A percentile compares a stretch with the other conserved stretches of the same genome.
Conservation (phyloP, 768 basidiomycete genomes). For the Leccinum olivaceopallidum region DNA sequence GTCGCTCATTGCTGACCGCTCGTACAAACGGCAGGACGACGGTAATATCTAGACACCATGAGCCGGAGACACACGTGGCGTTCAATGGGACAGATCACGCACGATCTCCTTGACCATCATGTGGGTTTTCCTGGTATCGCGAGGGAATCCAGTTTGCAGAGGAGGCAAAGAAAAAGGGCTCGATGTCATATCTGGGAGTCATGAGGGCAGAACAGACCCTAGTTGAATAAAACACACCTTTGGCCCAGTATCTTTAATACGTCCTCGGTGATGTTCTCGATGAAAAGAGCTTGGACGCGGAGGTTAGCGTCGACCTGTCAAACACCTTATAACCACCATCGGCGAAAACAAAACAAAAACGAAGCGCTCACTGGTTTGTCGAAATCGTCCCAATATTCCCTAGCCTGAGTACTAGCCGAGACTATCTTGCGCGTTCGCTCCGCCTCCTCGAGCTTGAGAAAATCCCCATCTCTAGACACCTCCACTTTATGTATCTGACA, state of each 20-base stretch:
- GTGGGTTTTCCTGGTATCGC: conserved; percentile 40
- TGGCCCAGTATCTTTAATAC: conserved; percentile 40
- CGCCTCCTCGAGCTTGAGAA: conserved; percentile 14
- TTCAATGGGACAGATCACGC: conserved; percentile 19
- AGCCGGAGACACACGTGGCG: neutral
- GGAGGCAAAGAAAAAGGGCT: conserved; percentile 47
- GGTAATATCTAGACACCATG: conserved; percentile 38
- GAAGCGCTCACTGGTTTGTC: conserved; percentile 23
- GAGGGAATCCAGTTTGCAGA: conserved; percentile 45
- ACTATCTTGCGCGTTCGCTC: conserved; percentile 14
- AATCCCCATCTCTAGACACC: conserved; percentile 14
- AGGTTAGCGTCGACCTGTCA: conserved; percentile 23
- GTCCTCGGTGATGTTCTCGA: conserved; percentile 35
- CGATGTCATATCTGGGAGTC: conserved; percentile 37
- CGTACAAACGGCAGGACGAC: conserved; percentile 45
- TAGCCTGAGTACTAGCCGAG: conserved; percentile 2
- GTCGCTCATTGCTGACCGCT: conserved; percentile 33
- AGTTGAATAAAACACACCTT: conserved; percentile 24
- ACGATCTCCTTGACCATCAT: conserved; percentile 37
- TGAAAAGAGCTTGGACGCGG: conserved; percentile 37
- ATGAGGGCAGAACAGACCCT: conserved; percentile 3
- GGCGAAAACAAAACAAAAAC: neutral
- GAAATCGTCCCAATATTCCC: conserved; percentile 33
- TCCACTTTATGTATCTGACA: conserved; percentile 28
- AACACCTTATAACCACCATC: neutral